A percentile compares a stretch with the other conserved stretches of the same genome.
phyloP scores from a whole-genome alignment of 2,329 filamentous ascomycete species.

The Stemphylium beticola region DNA sequence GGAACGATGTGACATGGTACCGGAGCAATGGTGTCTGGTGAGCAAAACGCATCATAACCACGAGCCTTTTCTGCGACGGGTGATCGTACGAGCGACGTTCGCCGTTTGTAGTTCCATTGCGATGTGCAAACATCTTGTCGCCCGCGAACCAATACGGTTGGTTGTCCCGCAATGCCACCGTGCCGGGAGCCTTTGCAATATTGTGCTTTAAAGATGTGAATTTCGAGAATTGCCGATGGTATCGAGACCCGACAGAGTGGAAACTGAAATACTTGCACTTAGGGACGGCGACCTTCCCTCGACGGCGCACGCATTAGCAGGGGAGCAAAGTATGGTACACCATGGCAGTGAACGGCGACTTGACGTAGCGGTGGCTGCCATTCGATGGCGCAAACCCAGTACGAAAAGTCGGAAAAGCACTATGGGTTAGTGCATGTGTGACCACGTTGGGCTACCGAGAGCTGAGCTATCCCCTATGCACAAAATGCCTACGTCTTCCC shows the following conservation, averaged over 20 bases:
- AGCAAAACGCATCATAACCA: background rate
- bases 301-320: conserved; percentile 4
- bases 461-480: background rate
- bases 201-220: background rate
- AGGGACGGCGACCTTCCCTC: conserved; percentile 1
- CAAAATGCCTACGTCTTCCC: background rate
- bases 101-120: background rate
- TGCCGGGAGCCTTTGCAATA: background rate
- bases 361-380: conserved; percentile 3
- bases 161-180: conserved; percentile 10
- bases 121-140: conserved; percentile 1
- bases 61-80: background rate
- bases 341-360: conserved; percentile 10
- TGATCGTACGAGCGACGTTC: background rate
- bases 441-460: conserved; percentile 8
- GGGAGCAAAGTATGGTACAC: conserved; percentile 2
- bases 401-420: background rate
- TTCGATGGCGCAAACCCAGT: conserved; percentile 1
- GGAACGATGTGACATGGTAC: background rate
- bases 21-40: background rate
- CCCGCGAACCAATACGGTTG: background rate
- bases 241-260: conserved; percentile 6
- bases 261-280: background rate
- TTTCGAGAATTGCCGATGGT: background rate
- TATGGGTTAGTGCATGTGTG: conserved; percentile 2